These are phyloP conservation scores for Leccinum pellstonianum DNA, from an alignment of 768 basidiomycete species.

Conservation along the genomic window DNA sequence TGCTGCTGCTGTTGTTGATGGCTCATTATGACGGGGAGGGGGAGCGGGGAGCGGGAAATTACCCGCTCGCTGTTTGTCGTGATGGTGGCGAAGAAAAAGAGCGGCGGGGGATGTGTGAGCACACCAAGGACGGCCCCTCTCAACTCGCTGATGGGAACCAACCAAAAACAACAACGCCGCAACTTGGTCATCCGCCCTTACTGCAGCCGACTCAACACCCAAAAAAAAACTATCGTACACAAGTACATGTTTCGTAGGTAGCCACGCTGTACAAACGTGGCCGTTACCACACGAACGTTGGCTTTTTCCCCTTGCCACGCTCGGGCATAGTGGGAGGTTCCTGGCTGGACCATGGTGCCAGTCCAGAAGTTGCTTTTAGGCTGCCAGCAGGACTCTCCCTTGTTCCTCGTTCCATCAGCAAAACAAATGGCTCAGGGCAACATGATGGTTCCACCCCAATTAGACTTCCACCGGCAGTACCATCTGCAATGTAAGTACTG, in stretches of 20 bases:
- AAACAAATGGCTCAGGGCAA: neutral
- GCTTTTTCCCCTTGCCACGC: neutral
- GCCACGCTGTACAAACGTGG: neutral
- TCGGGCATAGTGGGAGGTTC: neutral
- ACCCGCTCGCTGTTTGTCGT: conserved; percentile 6
- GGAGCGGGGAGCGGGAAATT: neutral
- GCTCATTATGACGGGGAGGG: conserved; percentile 18
- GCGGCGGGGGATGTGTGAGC: conserved; percentile 13
- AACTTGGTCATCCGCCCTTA: neutral
- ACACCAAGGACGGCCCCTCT: neutral
- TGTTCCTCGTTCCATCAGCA: no score
- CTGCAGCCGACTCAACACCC: neutral
- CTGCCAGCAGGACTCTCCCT: neutral
- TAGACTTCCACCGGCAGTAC: no score
- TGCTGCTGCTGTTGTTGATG: conserved; percentile 46
- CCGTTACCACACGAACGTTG: neutral
- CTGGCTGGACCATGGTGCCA: neutral
- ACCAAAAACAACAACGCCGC: conserved; percentile 1
- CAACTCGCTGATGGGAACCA: conserved; percentile 5
- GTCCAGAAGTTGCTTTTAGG: neutral
- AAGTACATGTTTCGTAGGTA: no score
- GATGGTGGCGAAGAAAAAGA: conserved; percentile 13
- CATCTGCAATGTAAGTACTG: no score
- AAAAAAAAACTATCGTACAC: neutral
- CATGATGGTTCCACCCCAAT: no score